A percentile compares a stretch with the other conserved stretches of the same genome.
Conservation (phyloP, 2,329 filamentous ascomycete species). For the Aspergillus ochraceus region DNA sequence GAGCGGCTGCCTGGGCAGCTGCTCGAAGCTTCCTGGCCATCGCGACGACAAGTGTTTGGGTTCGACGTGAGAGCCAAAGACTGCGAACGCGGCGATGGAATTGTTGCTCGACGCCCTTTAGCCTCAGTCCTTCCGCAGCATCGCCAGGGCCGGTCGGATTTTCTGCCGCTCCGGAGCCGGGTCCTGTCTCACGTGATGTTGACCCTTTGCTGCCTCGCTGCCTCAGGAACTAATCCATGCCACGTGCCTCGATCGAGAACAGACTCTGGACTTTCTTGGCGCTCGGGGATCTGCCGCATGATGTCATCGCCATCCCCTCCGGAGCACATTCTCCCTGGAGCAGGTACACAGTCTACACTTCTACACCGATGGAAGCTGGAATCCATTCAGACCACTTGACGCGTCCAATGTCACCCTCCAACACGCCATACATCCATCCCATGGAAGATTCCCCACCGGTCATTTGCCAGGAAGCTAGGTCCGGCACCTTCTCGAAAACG, state of each 20-base stretch:
- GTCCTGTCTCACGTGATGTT: constrained; percentile 1
- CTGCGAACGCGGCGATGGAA: neutral
- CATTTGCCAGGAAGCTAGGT: neutral
- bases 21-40: constrained; percentile 49
- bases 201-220: neutral
- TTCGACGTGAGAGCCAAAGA: constrained; percentile 7
- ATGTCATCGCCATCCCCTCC: constrained; percentile 10
- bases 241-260: constrained; percentile 4
- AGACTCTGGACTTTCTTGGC: neutral
- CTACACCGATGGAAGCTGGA: too few relatives aligned
- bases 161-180: constrained; percentile 8
- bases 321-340: neutral
- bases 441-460: neutral
- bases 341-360: too few relatives aligned
- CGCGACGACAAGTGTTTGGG: constrained; percentile 8
- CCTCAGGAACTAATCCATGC: constrained; percentile 1
- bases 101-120: constrained; percentile 8
- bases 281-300: neutral
- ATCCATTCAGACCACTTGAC: neutral
- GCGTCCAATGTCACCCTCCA: too few relatives aligned
- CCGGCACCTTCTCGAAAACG: neutral
- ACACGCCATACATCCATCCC: too few relatives aligned
- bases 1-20: constrained; percentile 49
- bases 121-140: constrained; percentile 9
- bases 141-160: constrained; percentile 10